Percentiles rank a stretch among this genome's conserved stretches.
phyloP scores from a whole-genome alignment of 495 filamentous ascomycete species.

The Annulohypoxylon nitens region DNA sequence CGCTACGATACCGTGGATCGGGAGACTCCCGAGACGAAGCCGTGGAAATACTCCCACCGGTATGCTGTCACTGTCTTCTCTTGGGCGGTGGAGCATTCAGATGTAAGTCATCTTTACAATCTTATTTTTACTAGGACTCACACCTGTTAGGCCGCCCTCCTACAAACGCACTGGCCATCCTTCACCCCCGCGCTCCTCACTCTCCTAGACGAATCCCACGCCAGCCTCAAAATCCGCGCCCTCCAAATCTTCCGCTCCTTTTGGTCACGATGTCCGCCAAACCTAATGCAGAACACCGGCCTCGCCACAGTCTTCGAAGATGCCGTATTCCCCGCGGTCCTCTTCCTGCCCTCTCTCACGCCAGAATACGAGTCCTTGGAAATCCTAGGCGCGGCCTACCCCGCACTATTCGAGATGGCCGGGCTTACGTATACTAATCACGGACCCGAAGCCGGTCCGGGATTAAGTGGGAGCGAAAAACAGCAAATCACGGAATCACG shows the following conservation, averaged over 20 bases:
- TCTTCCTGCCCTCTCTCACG: conserved; percentile 82
- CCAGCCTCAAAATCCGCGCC: conserved; percentile 63
- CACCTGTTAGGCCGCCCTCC: conserved; percentile 27
- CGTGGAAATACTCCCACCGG: conserved; percentile 78
- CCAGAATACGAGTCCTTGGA: conserved; percentile 76
- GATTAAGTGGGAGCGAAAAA: neutral
- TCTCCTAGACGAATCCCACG: conserved; percentile 76
- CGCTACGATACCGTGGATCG: conserved; percentile 55
- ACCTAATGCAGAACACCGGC: conserved; percentile 76
- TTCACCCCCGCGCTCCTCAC: conserved; percentile 86
- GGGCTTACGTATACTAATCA: conserved; percentile 49
- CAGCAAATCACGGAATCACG: conserved; percentile 44
- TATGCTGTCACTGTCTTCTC: conserved; percentile 73
- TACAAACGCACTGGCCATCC: conserved; percentile 74
- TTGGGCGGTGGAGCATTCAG: conserved; percentile 71
- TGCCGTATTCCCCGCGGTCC: conserved; percentile 77
- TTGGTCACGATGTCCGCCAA: conserved; percentile 68
- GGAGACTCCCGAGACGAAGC: conserved; percentile 69
- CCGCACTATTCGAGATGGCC: conserved; percentile 72
- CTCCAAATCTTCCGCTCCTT: conserved; percentile 71
- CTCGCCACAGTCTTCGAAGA: conserved; percentile 84
- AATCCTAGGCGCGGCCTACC: conserved; percentile 75
- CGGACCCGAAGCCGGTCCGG: neutral
- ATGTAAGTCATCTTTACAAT: conserved; percentile 53
- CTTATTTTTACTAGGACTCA: neutral